A percentile compares a stretch with the other conserved stretches of the same genome.
Conservation (phyloP, 2,329 filamentous ascomycete species). For the Fusarium pilosicola region DNA sequence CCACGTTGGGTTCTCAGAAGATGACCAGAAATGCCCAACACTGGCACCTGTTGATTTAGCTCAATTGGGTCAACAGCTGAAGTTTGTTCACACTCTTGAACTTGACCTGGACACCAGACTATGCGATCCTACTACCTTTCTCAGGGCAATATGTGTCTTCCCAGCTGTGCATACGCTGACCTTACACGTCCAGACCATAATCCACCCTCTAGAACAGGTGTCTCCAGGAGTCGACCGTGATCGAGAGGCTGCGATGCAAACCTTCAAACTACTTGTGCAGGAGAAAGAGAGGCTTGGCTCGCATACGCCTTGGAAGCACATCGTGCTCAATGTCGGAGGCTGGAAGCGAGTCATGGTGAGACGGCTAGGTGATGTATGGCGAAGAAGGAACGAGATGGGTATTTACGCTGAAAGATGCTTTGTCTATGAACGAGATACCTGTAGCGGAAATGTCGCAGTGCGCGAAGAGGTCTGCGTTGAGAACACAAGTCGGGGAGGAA, state of each 20-base stretch:
- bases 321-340: conserved; percentile 60
- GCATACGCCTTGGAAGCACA: conserved; percentile 49
- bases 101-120: conserved; percentile 57
- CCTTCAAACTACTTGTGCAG: conserved; percentile 48
- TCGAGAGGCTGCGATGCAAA: conserved; percentile 49
- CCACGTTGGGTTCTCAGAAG: conserved; percentile 57
- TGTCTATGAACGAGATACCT: conserved; percentile 48
- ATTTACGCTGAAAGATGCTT: conserved; percentile 61
- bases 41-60: conserved; percentile 49
- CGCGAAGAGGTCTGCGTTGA: conserved; percentile 45
- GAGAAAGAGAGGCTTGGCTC: conserved; percentile 37
- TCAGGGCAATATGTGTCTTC: conserved; percentile 53
- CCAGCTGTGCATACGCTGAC: conserved; percentile 53
- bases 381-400: conserved; percentile 52
- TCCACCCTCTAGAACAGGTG: conserved; percentile 47
- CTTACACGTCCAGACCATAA: conserved; percentile 57
- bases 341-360: conserved; percentile 59
- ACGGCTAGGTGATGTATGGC: conserved; percentile 55
- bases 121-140: conserved; percentile 51
- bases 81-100: conserved; percentile 54
- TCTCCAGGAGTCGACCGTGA: conserved; percentile 50
- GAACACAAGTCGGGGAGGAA: conserved; percentile 39
- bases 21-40: conserved; percentile 55
- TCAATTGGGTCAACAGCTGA: conserved; percentile 47
- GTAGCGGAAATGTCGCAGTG: conserved; percentile 34